These are phyloP conservation scores for Chalciporus chontae DNA, from an alignment of 768 basidiomycete species.

Conservation along the genomic window DNA sequence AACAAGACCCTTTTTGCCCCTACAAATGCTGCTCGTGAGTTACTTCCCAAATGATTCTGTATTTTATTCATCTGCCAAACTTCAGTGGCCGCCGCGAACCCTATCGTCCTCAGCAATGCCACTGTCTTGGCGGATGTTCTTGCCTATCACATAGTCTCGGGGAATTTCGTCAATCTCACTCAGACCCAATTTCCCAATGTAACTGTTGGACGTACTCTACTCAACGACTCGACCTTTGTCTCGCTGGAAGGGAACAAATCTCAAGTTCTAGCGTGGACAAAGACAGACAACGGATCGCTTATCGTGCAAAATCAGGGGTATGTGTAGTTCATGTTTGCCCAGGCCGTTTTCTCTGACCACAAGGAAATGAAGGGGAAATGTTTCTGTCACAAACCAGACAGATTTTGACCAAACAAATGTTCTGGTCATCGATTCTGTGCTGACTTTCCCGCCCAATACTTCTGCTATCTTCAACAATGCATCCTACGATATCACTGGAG, in stretches of 20 bases:
- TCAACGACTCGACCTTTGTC: slow-evolving; percentile 46
- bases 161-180: slow-evolving; percentile 44
- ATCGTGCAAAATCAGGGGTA: slow-evolving; percentile 50
- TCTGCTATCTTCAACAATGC: slow-evolving; percentile 35
- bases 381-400: slow-evolving; percentile 38
- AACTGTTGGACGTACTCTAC: slow-evolving; percentile 63
- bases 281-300: slow-evolving; percentile 35
- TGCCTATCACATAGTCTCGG: slow-evolving; percentile 55
- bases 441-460: slow-evolving; percentile 51
- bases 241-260: slow-evolving; percentile 53
- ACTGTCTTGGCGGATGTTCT: slow-evolving; percentile 44
- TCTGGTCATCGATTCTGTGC: slow-evolving; percentile 47
- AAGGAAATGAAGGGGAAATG: slow-evolving; percentile 25
- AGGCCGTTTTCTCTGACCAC: background rate
- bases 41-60: background rate
- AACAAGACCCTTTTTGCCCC: slow-evolving; percentile 57
- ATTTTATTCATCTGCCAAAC: slow-evolving; percentile 1
- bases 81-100: slow-evolving; percentile 5
- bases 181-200: slow-evolving; percentile 45
- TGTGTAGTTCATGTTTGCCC: slow-evolving; percentile 8
- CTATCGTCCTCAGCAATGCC: slow-evolving; percentile 26
- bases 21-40: slow-evolving; percentile 51
- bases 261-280: slow-evolving; percentile 54
- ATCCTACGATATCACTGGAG: slow-evolving; percentile 39
- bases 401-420: slow-evolving; percentile 40